These are phyloP conservation scores for Xerocomellus chrysenteron DNA, from an alignment of 768 basidiomycete species.

Conservation along the genomic window DNA sequence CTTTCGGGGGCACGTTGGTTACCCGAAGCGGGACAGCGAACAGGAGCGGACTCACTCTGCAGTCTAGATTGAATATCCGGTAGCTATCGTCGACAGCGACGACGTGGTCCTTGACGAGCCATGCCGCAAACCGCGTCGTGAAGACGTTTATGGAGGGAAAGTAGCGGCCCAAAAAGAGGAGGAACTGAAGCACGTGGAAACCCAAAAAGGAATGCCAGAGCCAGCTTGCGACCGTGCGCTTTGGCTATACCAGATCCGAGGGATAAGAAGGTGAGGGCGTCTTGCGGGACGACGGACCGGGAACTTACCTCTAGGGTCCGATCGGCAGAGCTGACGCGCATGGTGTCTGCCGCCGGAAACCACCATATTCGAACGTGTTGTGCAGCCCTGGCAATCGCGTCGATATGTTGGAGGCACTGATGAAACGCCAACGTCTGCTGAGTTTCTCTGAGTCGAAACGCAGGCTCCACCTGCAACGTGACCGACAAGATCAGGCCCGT, in stretches of 20 bases:
- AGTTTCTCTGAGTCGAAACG: constrained; percentile 76
- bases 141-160: constrained; percentile 59
- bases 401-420: constrained; percentile 56
- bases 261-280: constrained; percentile 6
- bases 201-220: constrained; percentile 72
- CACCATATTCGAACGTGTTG: constrained; percentile 96
- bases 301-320: constrained; percentile 72
- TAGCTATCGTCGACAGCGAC: constrained; percentile 75
- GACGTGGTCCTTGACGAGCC: constrained; percentile 57
- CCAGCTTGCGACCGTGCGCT: constrained; percentile 54
- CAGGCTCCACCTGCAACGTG: constrained; percentile 74
- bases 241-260: constrained; percentile 41
- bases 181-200: constrained; percentile 77
- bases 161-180: constrained; percentile 76
- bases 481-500: constrained; percentile 87
- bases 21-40: background rate
- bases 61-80: constrained; percentile 90
- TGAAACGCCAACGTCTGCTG: constrained; percentile 64
- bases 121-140: constrained; percentile 63
- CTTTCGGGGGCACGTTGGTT: constrained; percentile 27
- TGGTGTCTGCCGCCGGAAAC: constrained; percentile 76
- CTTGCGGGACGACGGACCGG: constrained; percentile 13
- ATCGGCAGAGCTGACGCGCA: constrained; percentile 72
- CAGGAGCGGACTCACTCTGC: constrained; percentile 62
- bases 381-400: constrained; percentile 55